phyloP scores from a whole-genome alignment of 2,329 filamentous ascomycete species.

The Dothidotthia symphoricarpi region DNA sequence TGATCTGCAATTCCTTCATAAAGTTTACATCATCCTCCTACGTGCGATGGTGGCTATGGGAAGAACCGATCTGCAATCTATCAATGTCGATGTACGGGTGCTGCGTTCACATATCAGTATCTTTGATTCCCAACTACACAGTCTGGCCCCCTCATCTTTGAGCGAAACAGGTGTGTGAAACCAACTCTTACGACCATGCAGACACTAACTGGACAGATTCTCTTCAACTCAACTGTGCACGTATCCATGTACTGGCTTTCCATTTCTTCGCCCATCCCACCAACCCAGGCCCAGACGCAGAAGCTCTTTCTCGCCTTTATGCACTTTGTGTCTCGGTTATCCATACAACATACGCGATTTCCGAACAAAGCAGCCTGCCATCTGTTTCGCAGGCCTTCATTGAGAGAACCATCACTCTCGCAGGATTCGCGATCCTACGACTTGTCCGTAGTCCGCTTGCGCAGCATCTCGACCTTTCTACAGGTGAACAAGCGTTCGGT shows the following conservation, averaged over 20 bases:
- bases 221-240: conserved; percentile 36
- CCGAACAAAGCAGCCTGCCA: conserved; percentile 25
- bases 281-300: conserved; percentile 25
- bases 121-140: conserved; percentile 37
- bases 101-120: conserved; percentile 37
- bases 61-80: conserved; percentile 34
- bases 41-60: conserved; percentile 37
- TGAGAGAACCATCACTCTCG: conserved; percentile 34
- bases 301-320: conserved; percentile 32
- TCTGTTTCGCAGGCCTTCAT: conserved; percentile 35
- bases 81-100: conserved; percentile 30
- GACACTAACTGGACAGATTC: conserved; percentile 26
- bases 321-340: conserved; percentile 35
- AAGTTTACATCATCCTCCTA: conserved; percentile 35
- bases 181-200: neutral
- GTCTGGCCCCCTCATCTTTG: conserved; percentile 28
- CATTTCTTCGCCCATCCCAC: conserved; percentile 38
- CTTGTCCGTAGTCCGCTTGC: conserved; percentile 32
- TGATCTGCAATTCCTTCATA: conserved; percentile 36
- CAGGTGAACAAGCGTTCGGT: conserved; percentile 37
- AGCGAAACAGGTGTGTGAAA: conserved; percentile 32
- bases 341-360: conserved; percentile 22
- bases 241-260: conserved; percentile 38
- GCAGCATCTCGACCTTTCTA: conserved; percentile 32
- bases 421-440: conserved; percentile 36